Evolutionary conservation across 345 rosid genomes (phyloP), one percentile per base, ranked within the genome.

Genomic region (Ceriops zippeliana): DNA sequence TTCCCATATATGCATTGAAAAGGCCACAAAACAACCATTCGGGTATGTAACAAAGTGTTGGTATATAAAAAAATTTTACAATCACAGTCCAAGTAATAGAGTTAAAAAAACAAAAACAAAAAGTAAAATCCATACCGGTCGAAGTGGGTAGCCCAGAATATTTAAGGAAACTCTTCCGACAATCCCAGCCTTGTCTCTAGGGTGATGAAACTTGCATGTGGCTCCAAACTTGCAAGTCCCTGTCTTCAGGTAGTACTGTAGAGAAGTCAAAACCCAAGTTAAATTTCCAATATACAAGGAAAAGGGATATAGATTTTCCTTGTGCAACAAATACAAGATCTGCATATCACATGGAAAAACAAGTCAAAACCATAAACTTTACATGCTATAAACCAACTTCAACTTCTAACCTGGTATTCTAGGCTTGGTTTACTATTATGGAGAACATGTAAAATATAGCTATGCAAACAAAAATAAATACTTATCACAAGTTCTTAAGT

Each of bases 151-250:
- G 80, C 99, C 98, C 79, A 92, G 70, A 73, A 86, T 72, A 80
- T 96, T 96, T 77, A 96, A 88, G 51, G 98, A 83, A 70, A 92
- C 97, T 72, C 90, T 82, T 77, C 90, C 98, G 66, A 91, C 88
- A 80, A 87, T 83, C 51, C 97, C 99, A 80, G 98, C 99, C 83
- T 87, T 90, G 72, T 90, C 91, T 81, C 84, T 89, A 38, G 99
- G 99, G 81, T 96, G 99, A 83, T 96, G 92, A 79, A 96, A 96
- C 85, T 92, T 96, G 90, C 99, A 96, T 69, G 99, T 96, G 71
- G 92, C 96, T 71, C 99, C 99, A 84, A 96, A 96, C 83, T 89
- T 96, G 84, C 99, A 96, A n/a, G 96, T 92, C 77, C 99, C 99
- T 49, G 98, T 96, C 86, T 90, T 92, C 78, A 96, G 78, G 75